These are phyloP conservation scores for Mycena capillaripes DNA, from an alignment of 768 basidiomycete species.

Conservation along the genomic window DNA sequence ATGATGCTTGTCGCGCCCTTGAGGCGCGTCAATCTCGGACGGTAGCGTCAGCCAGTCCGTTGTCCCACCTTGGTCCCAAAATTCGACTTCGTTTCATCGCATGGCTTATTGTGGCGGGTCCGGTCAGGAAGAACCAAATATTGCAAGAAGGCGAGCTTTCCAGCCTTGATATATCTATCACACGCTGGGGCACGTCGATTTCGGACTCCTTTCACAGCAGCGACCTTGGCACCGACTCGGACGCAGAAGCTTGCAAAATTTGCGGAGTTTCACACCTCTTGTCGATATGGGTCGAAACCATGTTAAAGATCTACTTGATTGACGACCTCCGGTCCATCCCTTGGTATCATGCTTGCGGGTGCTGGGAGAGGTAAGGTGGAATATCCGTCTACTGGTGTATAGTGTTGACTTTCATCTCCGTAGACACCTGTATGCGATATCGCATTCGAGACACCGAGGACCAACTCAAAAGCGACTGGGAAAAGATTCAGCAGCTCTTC, in stretches of 20 bases:
- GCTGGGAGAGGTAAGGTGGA: not conserved
- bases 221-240: too few relatives aligned
- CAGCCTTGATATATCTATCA: not conserved
- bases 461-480: not conserved
- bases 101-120: constrained; percentile 11
- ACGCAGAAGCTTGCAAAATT: not conserved
- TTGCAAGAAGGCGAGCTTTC: not conserved
- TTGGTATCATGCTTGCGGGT: not conserved
- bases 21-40: not conserved
- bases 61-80: not conserved
- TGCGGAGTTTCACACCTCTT: constrained; percentile 5
- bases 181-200: not conserved
- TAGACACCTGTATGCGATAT: not conserved
- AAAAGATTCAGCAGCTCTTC: not conserved
- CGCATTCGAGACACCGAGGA: not conserved
- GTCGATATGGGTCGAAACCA: constrained; percentile 7
- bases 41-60: not conserved
- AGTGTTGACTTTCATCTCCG: not conserved
- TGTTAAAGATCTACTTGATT: not conserved
- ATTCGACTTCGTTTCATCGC: constrained; percentile 13
- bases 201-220: not conserved
- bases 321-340: constrained; percentile 16
- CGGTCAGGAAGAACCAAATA: not conserved
- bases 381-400: not conserved
- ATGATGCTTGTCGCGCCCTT: not conserved